Evolutionary conservation across 148 eudicot species (phyloP).

Genomic region (Vaccinium corymbosum): DNA sequence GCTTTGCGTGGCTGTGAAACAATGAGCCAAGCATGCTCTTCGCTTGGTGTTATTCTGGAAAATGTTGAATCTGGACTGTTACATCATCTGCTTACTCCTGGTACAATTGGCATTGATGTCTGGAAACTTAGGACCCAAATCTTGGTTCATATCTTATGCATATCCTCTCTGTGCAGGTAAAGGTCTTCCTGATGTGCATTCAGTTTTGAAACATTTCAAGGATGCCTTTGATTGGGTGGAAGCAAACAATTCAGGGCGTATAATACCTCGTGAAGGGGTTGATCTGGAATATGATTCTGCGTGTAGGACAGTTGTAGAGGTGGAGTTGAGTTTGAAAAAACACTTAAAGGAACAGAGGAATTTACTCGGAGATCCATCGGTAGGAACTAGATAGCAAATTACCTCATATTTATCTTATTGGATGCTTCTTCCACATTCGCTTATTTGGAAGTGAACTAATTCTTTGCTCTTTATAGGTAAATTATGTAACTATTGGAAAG

Average conservation of each 20-base stretch:
- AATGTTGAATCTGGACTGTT: conserved; percentile 55
- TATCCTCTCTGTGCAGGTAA: conserved; percentile 47
- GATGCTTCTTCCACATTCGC: conserved; percentile 15
- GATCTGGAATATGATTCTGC: conserved; percentile 81
- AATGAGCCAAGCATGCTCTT: conserved; percentile 69
- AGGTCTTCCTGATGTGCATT: conserved; percentile 65
- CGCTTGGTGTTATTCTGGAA: conserved; percentile 57
- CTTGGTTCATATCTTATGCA: conserved; percentile 21
- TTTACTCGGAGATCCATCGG: conserved; percentile 65
- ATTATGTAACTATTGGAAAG: conserved; percentile 80
- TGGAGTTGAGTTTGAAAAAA: conserved; percentile 52
- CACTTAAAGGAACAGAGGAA: conserved; percentile 78
- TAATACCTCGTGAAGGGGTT: conserved; percentile 81
- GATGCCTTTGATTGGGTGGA: conserved; percentile 94
- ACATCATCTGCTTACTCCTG: conserved; percentile 68
- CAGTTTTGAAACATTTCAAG: conserved; percentile 63
- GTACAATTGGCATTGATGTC: conserved; percentile 34
- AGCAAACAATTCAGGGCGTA: conserved; percentile 83
- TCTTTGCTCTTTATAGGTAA: conserved; percentile 45
- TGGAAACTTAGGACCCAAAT: conserved; percentile 4
- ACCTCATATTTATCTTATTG: neutral
- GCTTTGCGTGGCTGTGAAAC: conserved; percentile 86
- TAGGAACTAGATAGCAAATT: conserved; percentile 32
- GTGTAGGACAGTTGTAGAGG: conserved; percentile 47
- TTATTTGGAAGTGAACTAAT: neutral